These are phyloP conservation scores for Chaetomium cochliodes DNA, from an alignment of 495 filamentous ascomycete species.

Conservation along the genomic window DNA sequence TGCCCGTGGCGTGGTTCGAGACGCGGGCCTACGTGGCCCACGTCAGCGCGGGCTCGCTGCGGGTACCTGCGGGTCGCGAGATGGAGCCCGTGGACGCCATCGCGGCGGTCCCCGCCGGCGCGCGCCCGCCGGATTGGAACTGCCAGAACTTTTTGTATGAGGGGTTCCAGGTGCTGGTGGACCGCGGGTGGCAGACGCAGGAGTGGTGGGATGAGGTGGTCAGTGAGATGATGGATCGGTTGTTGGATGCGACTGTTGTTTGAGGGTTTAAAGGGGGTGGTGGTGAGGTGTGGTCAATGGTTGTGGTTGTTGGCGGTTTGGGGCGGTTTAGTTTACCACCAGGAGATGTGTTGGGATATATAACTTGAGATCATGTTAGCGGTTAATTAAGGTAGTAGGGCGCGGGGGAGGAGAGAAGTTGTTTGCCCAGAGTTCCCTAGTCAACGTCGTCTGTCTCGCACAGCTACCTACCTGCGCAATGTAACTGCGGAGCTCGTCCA, in stretches of 20 bases:
- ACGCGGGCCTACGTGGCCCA: neutral
- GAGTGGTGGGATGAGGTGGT: neutral
- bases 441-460: too few relatives aligned
- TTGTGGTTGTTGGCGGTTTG: too few relatives aligned
- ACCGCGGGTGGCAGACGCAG: neutral
- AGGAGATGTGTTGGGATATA: too few relatives aligned
- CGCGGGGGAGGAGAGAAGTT: too few relatives aligned
- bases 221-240: neutral
- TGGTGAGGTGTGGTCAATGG: too few relatives aligned
- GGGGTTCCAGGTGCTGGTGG: constrained; percentile 6
- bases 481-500: too few relatives aligned
- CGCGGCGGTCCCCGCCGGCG: neutral
- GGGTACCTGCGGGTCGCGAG: neutral
- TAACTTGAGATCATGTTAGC: too few relatives aligned
- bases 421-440: too few relatives aligned
- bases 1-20: neutral
- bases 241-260: neutral
- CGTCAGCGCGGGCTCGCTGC: neutral
- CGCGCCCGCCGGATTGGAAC: neutral
- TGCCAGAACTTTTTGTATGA: constrained; percentile 7
- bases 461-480: too few relatives aligned
- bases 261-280: neutral
- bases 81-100: neutral
- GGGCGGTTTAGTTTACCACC: too few relatives aligned
- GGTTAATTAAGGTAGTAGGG: too few relatives aligned